Evolutionary conservation across 176 grass and related monocot species (phyloP).

Genomic region (Puya raimondii): DNA sequence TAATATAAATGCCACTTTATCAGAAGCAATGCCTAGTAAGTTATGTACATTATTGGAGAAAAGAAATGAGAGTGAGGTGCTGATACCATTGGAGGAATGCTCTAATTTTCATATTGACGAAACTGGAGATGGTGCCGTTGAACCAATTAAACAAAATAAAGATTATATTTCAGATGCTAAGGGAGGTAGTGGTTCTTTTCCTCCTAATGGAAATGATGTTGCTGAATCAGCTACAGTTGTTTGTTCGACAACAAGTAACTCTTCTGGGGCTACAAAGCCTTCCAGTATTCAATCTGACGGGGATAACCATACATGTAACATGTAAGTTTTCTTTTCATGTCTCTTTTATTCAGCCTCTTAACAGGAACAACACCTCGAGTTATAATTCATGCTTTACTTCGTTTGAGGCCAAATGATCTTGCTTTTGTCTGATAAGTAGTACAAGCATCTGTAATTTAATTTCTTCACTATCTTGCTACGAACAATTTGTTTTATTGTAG

Average conservation of each 20-base stretch:
- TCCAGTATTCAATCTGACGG: conserved; percentile 31
- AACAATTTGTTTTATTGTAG: neutral
- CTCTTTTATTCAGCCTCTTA: neutral
- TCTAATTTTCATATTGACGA: conserved; percentile 14
- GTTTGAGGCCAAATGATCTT: neutral
- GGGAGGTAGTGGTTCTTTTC: conserved; percentile 20
- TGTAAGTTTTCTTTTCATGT: conserved; percentile 44
- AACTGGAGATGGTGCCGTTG: conserved; percentile 26
- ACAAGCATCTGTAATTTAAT: neutral
- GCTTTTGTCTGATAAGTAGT: neutral
- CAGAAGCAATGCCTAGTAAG: conserved; percentile 21
- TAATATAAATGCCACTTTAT: conserved; percentile 13
- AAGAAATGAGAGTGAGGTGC: conserved; percentile 23
- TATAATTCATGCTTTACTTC: neutral
- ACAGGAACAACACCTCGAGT: neutral
- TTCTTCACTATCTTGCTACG: neutral
- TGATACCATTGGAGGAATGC: conserved; percentile 14
- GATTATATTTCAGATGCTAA: conserved; percentile 9
- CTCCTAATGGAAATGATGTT: conserved; percentile 21
- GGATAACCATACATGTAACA: conserved; percentile 21
- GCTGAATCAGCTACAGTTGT: conserved; percentile 30
- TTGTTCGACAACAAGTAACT: conserved; percentile 26
- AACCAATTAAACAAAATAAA: conserved; percentile 28
- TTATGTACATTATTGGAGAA: conserved; percentile 28
- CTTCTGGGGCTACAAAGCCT: conserved; percentile 31